These are phyloP conservation scores for Herpomyces periplanetae DNA, from an alignment of 2,329 filamentous ascomycete genomes.

Conservation along the genomic window DNA sequence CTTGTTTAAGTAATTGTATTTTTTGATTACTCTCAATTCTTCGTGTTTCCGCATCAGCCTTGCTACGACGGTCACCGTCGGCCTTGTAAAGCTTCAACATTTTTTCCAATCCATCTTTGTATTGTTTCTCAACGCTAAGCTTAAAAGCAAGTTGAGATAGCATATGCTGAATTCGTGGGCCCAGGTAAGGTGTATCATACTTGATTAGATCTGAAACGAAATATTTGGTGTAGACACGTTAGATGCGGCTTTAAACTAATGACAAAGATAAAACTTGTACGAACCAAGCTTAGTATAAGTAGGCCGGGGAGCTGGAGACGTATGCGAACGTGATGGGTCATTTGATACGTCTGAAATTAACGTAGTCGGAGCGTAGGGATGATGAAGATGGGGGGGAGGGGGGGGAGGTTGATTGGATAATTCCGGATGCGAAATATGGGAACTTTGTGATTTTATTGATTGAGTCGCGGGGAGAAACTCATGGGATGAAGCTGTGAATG, in stretches of 20 bases:
- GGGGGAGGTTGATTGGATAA: no score
- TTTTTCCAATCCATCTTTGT: constrained; percentile 93
- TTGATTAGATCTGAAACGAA: constrained; percentile 46
- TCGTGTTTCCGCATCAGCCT: constrained; percentile 54
- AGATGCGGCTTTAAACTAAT: constrained; percentile 3
- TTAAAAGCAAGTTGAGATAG: constrained; percentile 95
- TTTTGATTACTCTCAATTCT: constrained; percentile 89
- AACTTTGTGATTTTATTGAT: no score
- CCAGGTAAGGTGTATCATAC: constrained; percentile 79
- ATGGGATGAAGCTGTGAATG: no score
- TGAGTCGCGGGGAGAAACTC: no score
- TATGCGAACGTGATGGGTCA: no score
- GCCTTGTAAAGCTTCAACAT: constrained; percentile 94
- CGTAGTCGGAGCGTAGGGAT: no score
- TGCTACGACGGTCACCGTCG: constrained; percentile 85
- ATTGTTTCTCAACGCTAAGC: constrained; percentile 90
- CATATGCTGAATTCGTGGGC: constrained; percentile 94
- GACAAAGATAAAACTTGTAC: constrained; percentile 5
- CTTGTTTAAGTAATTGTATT: constrained; percentile 75
- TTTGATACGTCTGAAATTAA: no score
- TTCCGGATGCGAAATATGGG: no score
- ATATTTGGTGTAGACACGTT: constrained; percentile 3
- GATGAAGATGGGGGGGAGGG: no score
- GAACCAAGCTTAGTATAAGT: constrained; percentile 89
- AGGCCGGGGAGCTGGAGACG: no score